Evolutionary conservation across 495 filamentous ascomycete species (phyloP).

Genomic region (Trichoderma virens): DNA sequence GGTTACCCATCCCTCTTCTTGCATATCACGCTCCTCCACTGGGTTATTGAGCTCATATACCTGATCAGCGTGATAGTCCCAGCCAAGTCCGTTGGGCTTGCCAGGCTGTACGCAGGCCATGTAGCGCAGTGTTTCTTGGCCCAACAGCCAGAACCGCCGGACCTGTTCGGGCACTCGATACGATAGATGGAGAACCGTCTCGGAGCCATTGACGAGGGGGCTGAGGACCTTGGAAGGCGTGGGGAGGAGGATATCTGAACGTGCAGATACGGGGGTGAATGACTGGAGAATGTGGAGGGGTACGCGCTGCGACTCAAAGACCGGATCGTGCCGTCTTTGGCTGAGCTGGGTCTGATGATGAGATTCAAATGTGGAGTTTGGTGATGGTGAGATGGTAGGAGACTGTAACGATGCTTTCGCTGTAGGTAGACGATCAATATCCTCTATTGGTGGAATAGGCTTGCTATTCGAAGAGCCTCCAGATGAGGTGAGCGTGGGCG

Average conservation of each 20-base stretch:
- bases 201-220: conserved; percentile 29
- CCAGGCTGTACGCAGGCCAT: conserved; percentile 39
- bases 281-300: conserved; percentile 33
- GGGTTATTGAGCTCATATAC: conserved; percentile 47
- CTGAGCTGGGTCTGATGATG: not conserved
- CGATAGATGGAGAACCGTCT: conserved; percentile 38
- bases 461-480: not conserved
- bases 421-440: not conserved
- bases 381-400: not conserved
- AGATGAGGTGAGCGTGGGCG: not conserved
- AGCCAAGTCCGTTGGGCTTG: conserved; percentile 24
- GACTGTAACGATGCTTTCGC: not conserved
- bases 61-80: conserved; percentile 17
- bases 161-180: conserved; percentile 35
- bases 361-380: not conserved
- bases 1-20: conserved; percentile 33
- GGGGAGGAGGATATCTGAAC: conserved; percentile 41
- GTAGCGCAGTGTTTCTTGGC: conserved; percentile 35
- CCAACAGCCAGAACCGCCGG: conserved; percentile 42
- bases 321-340: conserved; percentile 23
- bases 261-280: conserved; percentile 36
- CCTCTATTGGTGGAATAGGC: not conserved
- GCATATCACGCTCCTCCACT: conserved; percentile 32
- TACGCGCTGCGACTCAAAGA: conserved; percentile 42
- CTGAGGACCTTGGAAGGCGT: conserved; percentile 31